Evolutionary conservation across 192 early-diverging fungal species (phyloP).

Genomic region (Backusella mclennaniae): DNA sequence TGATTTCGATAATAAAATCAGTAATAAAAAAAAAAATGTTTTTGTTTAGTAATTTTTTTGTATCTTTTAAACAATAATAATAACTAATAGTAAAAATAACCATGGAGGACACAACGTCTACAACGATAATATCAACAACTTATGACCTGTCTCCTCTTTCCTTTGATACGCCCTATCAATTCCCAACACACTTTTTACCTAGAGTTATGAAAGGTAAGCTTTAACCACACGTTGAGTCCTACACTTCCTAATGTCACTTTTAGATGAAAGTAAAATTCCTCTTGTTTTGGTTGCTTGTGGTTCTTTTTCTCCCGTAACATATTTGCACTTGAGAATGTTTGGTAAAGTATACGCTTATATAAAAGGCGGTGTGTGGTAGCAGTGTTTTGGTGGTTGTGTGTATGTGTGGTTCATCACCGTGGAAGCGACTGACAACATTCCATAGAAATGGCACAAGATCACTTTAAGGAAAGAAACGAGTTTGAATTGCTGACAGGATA

Average conservation of each 20-base stretch:
- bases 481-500: conserved; percentile 95
- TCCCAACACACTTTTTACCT: conserved; percentile 15
- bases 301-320: conserved; percentile 96
- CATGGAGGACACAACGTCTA: background rate
- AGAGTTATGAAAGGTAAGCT: conserved; percentile 15
- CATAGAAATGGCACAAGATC: conserved; percentile 91
- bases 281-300: conserved; percentile 95
- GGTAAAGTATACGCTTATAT: conserved; percentile 54
- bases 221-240: background rate
- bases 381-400: background rate
- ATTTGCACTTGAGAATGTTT: conserved; percentile 98
- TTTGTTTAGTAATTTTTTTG: background rate
- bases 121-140: background rate
- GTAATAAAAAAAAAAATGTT: background rate
- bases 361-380: background rate
- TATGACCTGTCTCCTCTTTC: conserved; percentile 2
- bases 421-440: background rate
- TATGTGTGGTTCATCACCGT: background rate
- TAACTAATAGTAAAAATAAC: background rate
- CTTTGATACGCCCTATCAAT: conserved; percentile 17
- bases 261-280: conserved; percentile 70
- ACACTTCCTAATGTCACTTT: background rate
- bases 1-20: background rate
- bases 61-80: background rate
- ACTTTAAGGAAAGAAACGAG: conserved; percentile 68